Percentiles rank a stretch among this genome's conserved stretches.
Evolutionary conservation across 1,284 basidiomycete species (phyloP).

Genomic region (Peniophora sp.): DNA sequence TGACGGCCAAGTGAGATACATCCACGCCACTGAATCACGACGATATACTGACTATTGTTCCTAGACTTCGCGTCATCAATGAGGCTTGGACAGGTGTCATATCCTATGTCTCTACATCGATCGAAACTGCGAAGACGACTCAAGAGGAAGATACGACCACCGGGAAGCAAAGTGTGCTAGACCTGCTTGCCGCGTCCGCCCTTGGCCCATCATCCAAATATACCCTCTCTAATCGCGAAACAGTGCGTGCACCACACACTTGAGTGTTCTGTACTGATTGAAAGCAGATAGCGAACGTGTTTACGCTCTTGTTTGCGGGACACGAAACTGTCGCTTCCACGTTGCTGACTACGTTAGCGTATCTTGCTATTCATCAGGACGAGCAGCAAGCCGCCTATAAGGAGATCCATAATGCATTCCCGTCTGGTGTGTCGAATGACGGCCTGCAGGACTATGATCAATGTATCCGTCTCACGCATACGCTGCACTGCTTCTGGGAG

Average conservation of each 20-base stretch:
- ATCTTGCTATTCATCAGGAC: conserved; percentile 19
- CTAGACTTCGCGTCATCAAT: conserved; percentile 6
- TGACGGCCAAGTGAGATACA: not conserved
- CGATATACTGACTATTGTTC: conserved; percentile 2
- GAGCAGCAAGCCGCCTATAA: conserved; percentile 19
- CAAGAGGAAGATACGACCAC: not conserved
- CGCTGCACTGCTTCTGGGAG: conserved; percentile 19
- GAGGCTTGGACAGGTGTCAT: not conserved
- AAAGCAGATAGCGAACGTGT: conserved; percentile 20
- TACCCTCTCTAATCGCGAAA: not conserved
- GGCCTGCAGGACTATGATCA: conserved; percentile 7
- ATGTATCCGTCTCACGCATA: conserved; percentile 10
- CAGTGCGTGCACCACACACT: not conserved
- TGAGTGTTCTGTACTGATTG: not conserved
- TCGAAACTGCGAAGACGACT: not conserved
- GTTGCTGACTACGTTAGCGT: conserved; percentile 16
- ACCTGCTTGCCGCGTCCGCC: not conserved
- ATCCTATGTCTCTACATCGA: not conserved
- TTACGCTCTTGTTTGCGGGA: conserved; percentile 23
- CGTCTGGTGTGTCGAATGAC: not conserved
- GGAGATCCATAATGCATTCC: conserved; percentile 11
- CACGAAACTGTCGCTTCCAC: conserved; percentile 21
- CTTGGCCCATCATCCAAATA: not conserved
- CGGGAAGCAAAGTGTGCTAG: not conserved
- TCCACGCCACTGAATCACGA: not conserved